Conservation (phyloP, 345 rosid genomes). For the Acer negundo region DNA sequence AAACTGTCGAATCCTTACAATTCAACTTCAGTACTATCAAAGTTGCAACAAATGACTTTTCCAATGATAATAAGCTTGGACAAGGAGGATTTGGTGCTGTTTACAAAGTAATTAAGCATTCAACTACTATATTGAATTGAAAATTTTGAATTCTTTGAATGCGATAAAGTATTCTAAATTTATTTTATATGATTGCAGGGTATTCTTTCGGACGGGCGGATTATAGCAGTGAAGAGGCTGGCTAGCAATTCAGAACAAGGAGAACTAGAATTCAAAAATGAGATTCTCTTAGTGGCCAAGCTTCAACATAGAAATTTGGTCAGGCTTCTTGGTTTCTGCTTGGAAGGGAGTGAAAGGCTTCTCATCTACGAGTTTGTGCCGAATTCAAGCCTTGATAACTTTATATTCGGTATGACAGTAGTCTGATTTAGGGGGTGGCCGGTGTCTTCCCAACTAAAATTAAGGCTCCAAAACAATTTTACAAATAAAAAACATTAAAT, state of each 20-base stretch:
- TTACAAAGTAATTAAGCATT: constrained; percentile 34
- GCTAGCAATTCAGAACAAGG: constrained; percentile 43
- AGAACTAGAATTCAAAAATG: constrained; percentile 48
- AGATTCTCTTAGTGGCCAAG: constrained; percentile 42
- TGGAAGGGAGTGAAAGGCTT: constrained; percentile 41
- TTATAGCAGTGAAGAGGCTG: constrained; percentile 54
- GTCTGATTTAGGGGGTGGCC: too few species aligned
- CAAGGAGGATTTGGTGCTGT: constrained; percentile 67
- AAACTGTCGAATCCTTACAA: constrained; percentile 37
- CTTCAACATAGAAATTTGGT: constrained; percentile 58
- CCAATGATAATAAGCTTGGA: constrained; percentile 46
- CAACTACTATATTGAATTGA: background rate
- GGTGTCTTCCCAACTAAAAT: too few species aligned
- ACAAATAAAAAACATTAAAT: too few species aligned
- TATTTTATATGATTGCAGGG: constrained; percentile 34
- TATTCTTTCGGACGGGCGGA: constrained; percentile 30
- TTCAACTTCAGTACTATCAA: constrained; percentile 33
- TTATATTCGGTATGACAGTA: constrained; percentile 35
- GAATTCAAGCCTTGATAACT: constrained; percentile 43
- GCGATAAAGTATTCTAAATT: background rate
- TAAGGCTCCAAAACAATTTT: too few species aligned
- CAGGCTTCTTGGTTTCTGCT: constrained; percentile 43
- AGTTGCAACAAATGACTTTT: constrained; percentile 49
- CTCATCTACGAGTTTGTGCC: constrained; percentile 49
- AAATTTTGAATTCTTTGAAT: background rate